A percentile compares a stretch with the other conserved stretches of the same genome.
These are phyloP conservation scores for Anisodus acutangulus DNA, from an alignment of 257 asterid genomes.

Conservation along the genomic window DNA sequence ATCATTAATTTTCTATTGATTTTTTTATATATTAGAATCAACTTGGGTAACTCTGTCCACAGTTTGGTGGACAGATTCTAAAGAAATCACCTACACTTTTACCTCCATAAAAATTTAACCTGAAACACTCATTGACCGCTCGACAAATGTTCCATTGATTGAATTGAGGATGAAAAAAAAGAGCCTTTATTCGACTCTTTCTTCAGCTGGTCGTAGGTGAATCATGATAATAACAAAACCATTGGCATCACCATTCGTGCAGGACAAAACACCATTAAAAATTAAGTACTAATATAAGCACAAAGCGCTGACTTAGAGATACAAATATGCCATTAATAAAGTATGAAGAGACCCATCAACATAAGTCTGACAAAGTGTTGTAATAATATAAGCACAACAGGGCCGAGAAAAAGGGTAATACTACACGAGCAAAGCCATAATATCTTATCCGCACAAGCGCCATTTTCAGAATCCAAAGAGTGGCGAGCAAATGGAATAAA, in stretches of 20 bases:
- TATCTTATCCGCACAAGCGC: conserved; percentile 32
- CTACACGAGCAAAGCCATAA: conserved; percentile 33
- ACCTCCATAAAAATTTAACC: no score
- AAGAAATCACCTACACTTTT: no score
- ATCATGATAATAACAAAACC: background rate
- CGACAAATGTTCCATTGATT: no score
- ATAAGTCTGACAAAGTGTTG: conserved; percentile 17
- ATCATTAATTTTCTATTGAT: background rate
- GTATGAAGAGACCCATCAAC: background rate
- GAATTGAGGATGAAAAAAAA: background rate
- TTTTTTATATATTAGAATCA: no score
- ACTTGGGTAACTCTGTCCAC: no score
- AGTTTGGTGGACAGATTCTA: no score
- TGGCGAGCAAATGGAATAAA: conserved; percentile 21
- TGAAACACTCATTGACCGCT: no score
- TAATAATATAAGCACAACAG: conserved; percentile 27
- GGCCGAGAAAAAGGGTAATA: conserved; percentile 31
- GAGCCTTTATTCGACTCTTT: background rate
- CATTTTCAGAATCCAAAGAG: conserved; percentile 33
- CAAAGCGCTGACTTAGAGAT: conserved; percentile 14
- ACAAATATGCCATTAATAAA: background rate
- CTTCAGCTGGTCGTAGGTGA: background rate
- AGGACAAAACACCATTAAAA: background rate
- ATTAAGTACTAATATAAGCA: background rate
- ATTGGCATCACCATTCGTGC: background rate